Evolutionary conservation across 495 filamentous ascomycete genomes (phyloP).

Genomic region (Neurospora sp.): DNA sequence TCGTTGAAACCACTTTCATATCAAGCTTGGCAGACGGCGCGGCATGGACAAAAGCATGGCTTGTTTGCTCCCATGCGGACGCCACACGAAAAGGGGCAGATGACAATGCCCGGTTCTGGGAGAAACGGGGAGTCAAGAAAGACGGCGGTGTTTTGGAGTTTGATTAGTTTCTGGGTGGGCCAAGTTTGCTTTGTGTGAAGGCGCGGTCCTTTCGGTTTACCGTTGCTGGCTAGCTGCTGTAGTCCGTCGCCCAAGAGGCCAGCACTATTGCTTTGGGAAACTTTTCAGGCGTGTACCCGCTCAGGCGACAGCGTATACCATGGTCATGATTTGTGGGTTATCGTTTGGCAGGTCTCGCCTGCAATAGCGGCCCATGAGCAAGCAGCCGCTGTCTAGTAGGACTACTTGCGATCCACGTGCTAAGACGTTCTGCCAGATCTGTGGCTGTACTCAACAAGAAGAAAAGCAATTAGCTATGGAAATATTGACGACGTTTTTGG

Average conservation of each 20-base stretch:
- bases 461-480: neutral
- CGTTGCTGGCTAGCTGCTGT: neutral
- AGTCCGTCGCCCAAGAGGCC: neutral
- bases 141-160: neutral
- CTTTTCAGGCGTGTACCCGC: neutral
- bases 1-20: neutral
- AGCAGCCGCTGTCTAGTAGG: slow-evolving; percentile 6
- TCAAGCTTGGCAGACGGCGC: neutral
- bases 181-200: neutral
- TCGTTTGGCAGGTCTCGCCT: slow-evolving; percentile 1
- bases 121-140: neutral
- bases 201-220: neutral
- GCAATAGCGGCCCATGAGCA: slow-evolving; percentile 10
- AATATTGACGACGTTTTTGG: neutral
- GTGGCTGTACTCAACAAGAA: neutral
- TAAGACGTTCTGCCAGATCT: slow-evolving; percentile 12
- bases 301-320: neutral
- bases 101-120: neutral
- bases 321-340: neutral
- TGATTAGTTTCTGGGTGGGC: neutral
- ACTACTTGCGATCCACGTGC: slow-evolving; percentile 15
- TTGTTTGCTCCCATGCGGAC: neutral
- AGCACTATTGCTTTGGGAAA: neutral
- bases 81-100: neutral
- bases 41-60: neutral